Percentiles rank a stretch among this genome's conserved stretches.
These are phyloP conservation scores for Ustilago xerochloae DNA, from an alignment of 1,284 basidiomycete species.

Conservation along the genomic window DNA sequence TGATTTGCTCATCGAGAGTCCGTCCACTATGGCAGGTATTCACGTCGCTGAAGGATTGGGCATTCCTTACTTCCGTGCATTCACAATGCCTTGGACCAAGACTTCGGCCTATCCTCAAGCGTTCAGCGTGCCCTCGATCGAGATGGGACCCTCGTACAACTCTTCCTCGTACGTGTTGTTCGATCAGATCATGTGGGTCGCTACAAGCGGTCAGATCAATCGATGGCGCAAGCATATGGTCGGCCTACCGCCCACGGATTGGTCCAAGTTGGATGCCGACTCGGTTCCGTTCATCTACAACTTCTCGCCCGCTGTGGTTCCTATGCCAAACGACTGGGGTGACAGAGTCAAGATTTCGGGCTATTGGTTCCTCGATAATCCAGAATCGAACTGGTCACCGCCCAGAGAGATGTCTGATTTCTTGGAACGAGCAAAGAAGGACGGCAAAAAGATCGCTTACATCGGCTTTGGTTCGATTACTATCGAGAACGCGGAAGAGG, in stretches of 20 bases:
- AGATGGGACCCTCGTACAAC: slow-evolving; percentile 57
- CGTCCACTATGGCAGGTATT: slow-evolving; percentile 62
- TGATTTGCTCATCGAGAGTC: slow-evolving; percentile 62
- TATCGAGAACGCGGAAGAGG: slow-evolving; percentile 50
- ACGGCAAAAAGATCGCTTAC: slow-evolving; percentile 71
- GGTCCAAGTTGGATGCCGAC: slow-evolving; percentile 44
- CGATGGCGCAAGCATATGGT: slow-evolving; percentile 61
- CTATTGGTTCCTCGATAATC: slow-evolving; percentile 66
- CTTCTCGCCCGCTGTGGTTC: slow-evolving; percentile 61
- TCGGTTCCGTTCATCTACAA: slow-evolving; percentile 64
- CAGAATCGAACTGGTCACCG: slow-evolving; percentile 73
- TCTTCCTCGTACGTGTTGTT: slow-evolving; percentile 55
- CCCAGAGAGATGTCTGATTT: slow-evolving; percentile 73
- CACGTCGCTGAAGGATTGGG: slow-evolving; percentile 63
- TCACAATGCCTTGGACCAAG: slow-evolving; percentile 65
- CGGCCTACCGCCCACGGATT: slow-evolving; percentile 48
- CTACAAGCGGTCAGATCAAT: slow-evolving; percentile 60
- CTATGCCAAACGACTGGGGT: slow-evolving; percentile 61
- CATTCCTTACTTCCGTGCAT: slow-evolving; percentile 62
- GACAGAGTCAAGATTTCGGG: slow-evolving; percentile 57
- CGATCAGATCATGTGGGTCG: slow-evolving; percentile 62
- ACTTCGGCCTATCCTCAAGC: slow-evolving; percentile 61
- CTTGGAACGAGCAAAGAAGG: slow-evolving; percentile 74
- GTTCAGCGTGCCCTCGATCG: slow-evolving; percentile 55
- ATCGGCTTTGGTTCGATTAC: slow-evolving; percentile 70